These are phyloP conservation scores for Saksenaea oblongispora DNA, from an alignment of 371 early-diverging fungal species.

Conservation along the genomic window DNA sequence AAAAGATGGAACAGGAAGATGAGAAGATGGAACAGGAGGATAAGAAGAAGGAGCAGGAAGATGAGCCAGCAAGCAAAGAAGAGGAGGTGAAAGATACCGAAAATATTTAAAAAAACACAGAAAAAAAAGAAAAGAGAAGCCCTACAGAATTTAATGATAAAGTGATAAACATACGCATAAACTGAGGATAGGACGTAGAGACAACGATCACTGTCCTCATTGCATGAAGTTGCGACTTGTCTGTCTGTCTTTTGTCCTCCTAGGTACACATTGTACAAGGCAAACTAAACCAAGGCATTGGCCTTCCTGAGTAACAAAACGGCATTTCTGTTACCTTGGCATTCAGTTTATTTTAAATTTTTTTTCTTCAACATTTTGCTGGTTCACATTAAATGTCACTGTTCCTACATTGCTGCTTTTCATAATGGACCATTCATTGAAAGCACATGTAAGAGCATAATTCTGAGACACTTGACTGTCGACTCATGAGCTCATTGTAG, in stretches of 20 bases:
- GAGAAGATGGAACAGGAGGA: background rate
- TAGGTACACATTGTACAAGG: no score
- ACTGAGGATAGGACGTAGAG: no score
- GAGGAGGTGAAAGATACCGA: slow-evolving; percentile 34
- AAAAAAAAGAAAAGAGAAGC: background rate
- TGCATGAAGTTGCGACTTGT: no score
- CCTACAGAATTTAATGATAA: background rate
- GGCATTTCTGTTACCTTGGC: no score
- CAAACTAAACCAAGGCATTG: no score
- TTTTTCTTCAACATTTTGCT: no score
- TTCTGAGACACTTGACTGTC: background rate
- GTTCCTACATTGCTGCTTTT: background rate
- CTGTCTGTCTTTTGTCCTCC: no score
- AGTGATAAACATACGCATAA: background rate
- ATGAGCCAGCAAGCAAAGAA: slow-evolving; percentile 10
- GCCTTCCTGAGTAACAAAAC: no score
- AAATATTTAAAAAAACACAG: slow-evolving; percentile 19
- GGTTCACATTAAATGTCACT: no score
- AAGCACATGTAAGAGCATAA: background rate
- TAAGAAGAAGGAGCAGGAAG: background rate
- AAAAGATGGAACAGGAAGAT: background rate
- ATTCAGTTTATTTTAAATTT: no score
- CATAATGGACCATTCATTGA: background rate
- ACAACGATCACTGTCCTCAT: no score
- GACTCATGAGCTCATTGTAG: slow-evolving; percentile 2